These are phyloP conservation scores for Colletotrichum cordylinicola DNA, from an alignment of 2,329 filamentous ascomycete genomes.

Conservation along the genomic window DNA sequence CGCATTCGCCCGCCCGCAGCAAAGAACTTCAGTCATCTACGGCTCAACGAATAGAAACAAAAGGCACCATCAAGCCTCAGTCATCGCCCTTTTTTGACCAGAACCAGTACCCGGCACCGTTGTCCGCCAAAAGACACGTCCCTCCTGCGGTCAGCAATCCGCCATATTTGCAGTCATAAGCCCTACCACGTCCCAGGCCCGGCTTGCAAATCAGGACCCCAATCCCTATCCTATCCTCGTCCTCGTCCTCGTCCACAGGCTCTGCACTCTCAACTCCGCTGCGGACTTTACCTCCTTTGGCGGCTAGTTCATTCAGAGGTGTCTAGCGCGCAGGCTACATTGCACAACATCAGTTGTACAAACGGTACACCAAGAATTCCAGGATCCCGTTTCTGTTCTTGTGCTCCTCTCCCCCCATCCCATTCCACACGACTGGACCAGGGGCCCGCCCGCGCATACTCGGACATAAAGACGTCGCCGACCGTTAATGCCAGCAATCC, in stretches of 20 bases:
- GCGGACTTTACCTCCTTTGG: constrained; percentile 11
- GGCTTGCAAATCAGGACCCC: constrained; percentile 3
- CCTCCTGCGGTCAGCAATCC: constrained; percentile 22
- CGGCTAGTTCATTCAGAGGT: constrained; percentile 12
- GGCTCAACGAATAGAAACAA: background rate
- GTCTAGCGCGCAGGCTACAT: constrained; percentile 15
- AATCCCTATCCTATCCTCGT: constrained; percentile 4
- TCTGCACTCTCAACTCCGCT: constrained; percentile 11
- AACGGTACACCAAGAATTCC: constrained; percentile 15
- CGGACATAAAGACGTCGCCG: constrained; percentile 48
- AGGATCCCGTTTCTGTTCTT: background rate
- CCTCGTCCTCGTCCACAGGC: background rate
- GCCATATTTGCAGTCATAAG: constrained; percentile 7
- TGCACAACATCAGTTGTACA: background rate
- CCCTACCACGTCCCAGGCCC: background rate
- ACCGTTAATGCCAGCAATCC: constrained; percentile 28
- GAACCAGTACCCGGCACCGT: background rate
- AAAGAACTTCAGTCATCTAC: background rate
- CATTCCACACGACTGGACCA: background rate
- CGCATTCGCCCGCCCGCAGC: background rate
- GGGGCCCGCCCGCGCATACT: constrained; percentile 28
- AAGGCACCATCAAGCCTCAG: background rate
- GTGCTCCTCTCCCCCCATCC: background rate
- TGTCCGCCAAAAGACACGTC: constrained; percentile 6
- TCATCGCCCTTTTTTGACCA: background rate